phyloP scores from a whole-genome alignment of 345 rosid genomes.

The Brassica napus region DNA sequence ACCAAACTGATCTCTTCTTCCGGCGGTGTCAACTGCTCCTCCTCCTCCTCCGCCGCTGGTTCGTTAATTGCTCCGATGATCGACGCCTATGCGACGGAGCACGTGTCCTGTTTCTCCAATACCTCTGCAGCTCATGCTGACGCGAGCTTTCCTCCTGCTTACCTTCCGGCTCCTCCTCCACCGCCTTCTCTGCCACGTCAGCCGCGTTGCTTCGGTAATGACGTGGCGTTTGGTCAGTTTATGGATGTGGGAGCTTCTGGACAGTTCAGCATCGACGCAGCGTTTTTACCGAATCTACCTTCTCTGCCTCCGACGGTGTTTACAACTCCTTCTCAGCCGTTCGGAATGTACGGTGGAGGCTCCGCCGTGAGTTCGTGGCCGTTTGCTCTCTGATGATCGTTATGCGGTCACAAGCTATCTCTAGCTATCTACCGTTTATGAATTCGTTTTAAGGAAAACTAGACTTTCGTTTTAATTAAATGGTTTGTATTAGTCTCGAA shows the following conservation, averaged over 20 bases:
- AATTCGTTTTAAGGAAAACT: background rate
- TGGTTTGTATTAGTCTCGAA: background rate
- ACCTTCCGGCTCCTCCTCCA: slow-evolving; percentile 17
- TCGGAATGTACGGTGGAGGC: slow-evolving; percentile 28
- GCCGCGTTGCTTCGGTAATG: slow-evolving; percentile 15
- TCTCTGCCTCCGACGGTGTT: slow-evolving; percentile 38
- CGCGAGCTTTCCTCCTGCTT: slow-evolving; percentile 27
- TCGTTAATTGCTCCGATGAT: slow-evolving; percentile 26
- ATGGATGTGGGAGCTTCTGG: slow-evolving; percentile 18
- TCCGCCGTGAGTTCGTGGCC: slow-evolving; percentile 31
- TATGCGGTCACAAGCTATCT: background rate
- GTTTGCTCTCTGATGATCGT: slow-evolving; percentile 33
- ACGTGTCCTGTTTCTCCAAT: slow-evolving; percentile 99
- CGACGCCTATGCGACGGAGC: slow-evolving; percentile 47
- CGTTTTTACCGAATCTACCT: slow-evolving; percentile 28
- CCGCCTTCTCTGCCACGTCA: slow-evolving; percentile 40
- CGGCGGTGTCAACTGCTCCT: slow-evolving; percentile 15
- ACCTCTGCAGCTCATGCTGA: slow-evolving; percentile 44
- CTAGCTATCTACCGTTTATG: background rate
- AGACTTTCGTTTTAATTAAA: background rate
- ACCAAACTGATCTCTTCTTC: slow-evolving; percentile 26
- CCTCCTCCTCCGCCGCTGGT: slow-evolving; percentile 44
- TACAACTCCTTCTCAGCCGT: slow-evolving; percentile 21
- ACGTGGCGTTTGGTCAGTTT: slow-evolving; percentile 24
- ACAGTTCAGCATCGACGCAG: slow-evolving; percentile 13